These are phyloP conservation scores for Hymenoscyphus occultus DNA, from an alignment of 2,329 filamentous ascomycete species.

Conservation along the genomic window DNA sequence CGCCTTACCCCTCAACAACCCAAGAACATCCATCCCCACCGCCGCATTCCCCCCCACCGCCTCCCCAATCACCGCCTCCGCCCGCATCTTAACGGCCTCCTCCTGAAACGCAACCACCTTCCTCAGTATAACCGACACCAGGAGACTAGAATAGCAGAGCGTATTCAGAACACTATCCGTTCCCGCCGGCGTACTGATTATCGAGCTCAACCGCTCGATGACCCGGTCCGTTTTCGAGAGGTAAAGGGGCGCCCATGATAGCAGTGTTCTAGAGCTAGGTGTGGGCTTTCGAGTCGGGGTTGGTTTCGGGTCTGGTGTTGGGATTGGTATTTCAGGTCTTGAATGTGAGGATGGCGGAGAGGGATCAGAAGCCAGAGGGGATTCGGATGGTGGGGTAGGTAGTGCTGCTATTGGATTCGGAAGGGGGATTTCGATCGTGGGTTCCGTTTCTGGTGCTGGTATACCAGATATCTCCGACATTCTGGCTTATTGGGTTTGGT, in stretches of 20 bases:
- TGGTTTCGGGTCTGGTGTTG: conserved; percentile 5
- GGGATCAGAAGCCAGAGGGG: background rate
- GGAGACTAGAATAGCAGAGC: conserved; percentile 63
- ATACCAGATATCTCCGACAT: background rate
- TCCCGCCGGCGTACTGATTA: conserved; percentile 65
- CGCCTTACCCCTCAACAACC: background rate
- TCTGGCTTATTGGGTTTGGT: background rate
- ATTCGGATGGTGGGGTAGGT: conserved; percentile 5
- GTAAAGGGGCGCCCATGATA: conserved; percentile 35
- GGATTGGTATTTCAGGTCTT: background rate
- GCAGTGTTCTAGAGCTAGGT: conserved; percentile 26
- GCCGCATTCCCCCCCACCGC: background rate
- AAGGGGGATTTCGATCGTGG: background rate
- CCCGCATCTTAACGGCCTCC: conserved; percentile 42
- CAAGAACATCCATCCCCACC: background rate
- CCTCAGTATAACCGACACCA: conserved; percentile 32
- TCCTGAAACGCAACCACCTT: background rate
- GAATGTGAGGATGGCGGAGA: conserved; percentile 18
- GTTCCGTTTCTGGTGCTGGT: too few relatives aligned
- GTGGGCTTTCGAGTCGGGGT: conserved; percentile 18
- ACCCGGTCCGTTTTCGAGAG: conserved; percentile 32
- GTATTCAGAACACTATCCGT: conserved; percentile 69
- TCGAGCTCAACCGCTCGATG: conserved; percentile 55
- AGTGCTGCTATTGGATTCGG: background rate
- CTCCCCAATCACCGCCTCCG: conserved; percentile 35